These are phyloP conservation scores for Aspergillus fischeri DNA, from an alignment of 2,329 filamentous ascomycete genomes.

Conservation along the genomic window DNA sequence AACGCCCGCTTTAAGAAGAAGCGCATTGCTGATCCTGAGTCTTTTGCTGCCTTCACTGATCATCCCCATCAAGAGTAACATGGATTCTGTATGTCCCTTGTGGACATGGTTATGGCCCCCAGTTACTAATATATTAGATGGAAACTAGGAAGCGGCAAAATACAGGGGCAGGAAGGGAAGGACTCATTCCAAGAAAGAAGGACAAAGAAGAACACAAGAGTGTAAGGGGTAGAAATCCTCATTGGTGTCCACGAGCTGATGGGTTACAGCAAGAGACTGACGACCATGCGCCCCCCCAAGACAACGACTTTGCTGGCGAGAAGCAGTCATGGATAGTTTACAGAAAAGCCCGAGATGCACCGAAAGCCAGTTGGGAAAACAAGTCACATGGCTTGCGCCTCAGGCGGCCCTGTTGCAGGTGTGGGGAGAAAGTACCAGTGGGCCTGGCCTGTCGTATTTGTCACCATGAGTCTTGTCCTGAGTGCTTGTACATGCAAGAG, in stretches of 20 bases:
- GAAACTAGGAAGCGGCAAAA: not conserved
- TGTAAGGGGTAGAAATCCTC: not conserved
- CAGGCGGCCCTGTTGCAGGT: not conserved
- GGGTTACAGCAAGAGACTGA: not conserved
- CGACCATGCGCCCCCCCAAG: not conserved
- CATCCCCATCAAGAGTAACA: not conserved
- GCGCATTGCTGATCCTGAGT: not conserved
- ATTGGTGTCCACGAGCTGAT: not conserved
- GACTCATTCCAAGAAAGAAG: not conserved
- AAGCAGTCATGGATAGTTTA: not conserved
- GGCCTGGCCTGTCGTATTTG: not conserved
- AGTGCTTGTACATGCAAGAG: not conserved
- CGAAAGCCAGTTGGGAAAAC: not conserved
- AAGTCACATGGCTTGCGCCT: not conserved
- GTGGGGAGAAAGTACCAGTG: not conserved
- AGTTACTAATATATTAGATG: not conserved
- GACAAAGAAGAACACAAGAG: not conserved
- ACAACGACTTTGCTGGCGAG: not conserved
- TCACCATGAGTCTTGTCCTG: not conserved
- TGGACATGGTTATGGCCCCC: not conserved
- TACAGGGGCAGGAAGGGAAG: not conserved
- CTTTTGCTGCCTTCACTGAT: not conserved
- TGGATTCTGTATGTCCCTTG: not conserved
- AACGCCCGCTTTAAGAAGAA: not conserved
- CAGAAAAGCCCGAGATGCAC: not conserved